Conservation (phyloP, 2,329 filamentous ascomycete genomes). For the Botrytis porri region DNA sequence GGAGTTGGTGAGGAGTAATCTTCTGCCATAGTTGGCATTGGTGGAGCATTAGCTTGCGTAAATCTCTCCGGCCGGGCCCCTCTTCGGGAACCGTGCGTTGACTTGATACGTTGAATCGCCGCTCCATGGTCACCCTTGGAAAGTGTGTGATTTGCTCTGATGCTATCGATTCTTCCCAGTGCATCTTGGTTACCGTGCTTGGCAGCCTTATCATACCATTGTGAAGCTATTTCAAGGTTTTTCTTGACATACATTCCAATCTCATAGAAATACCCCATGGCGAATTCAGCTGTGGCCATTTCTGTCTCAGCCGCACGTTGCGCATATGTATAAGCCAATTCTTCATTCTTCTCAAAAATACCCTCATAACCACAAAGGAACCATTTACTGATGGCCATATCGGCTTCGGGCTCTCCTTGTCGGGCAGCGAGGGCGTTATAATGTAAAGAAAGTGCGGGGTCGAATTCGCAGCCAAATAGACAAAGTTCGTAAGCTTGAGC, state of each 20-base stretch:
- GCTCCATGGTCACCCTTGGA: slow-evolving; percentile 90
- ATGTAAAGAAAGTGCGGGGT: slow-evolving; percentile 86
- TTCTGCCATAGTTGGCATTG: slow-evolving; percentile 36
- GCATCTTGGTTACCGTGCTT: slow-evolving; percentile 93
- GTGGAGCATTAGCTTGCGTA: slow-evolving; percentile 42
- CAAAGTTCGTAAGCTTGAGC: slow-evolving; percentile 93
- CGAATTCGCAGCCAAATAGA: slow-evolving; percentile 90
- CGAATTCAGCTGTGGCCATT: slow-evolving; percentile 89
- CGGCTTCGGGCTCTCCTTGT: slow-evolving; percentile 89
- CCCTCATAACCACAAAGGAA: slow-evolving; percentile 94
- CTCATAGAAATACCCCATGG: slow-evolving; percentile 95
- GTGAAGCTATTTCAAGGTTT: slow-evolving; percentile 75
- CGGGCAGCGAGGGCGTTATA: slow-evolving; percentile 92
- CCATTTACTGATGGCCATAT: slow-evolving; percentile 97
- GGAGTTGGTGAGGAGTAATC: slow-evolving; percentile 31
- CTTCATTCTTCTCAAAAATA: slow-evolving; percentile 92
- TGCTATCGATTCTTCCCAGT: slow-evolving; percentile 73
- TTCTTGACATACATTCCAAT: slow-evolving; percentile 91
- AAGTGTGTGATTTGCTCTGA: slow-evolving; percentile 77
- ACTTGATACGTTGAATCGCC: slow-evolving; percentile 84
- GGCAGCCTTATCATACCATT: slow-evolving; percentile 88
- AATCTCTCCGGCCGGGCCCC: slow-evolving; percentile 61
- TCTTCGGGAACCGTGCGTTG: slow-evolving; percentile 67
- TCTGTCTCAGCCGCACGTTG: slow-evolving; percentile 79
- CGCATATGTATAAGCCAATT: slow-evolving; percentile 87